Conservation (phyloP, 2,329 filamentous ascomycete genomes). For the Pestalotiopsis sp. region DNA sequence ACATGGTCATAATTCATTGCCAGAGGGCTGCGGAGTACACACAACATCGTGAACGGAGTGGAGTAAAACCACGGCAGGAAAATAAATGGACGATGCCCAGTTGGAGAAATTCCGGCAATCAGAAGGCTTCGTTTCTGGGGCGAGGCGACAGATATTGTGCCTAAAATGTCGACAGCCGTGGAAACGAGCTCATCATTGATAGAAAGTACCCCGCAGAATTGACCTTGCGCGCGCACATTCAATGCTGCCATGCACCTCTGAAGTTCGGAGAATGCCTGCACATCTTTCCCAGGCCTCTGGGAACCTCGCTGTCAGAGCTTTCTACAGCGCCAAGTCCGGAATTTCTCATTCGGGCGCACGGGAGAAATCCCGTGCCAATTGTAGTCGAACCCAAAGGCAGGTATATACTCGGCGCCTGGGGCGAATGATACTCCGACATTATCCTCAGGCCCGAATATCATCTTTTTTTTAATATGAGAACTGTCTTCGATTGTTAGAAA, state of each 20-base stretch:
- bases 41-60: not conserved
- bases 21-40: not conserved
- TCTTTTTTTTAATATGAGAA: not conserved
- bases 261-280: slow-evolving; percentile 9
- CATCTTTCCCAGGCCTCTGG: not conserved
- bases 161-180: slow-evolving; percentile 2
- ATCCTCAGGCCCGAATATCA: not conserved
- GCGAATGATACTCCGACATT: slow-evolving; percentile 4
- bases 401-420: slow-evolving; percentile 1
- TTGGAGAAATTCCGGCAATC: slow-evolving; percentile 10
- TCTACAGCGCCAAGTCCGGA: not conserved
- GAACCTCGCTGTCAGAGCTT: not conserved
- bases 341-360: slow-evolving; percentile 2
- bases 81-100: not conserved
- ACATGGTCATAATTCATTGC: not conserved
- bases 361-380: not conserved
- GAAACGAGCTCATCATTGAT: not conserved
- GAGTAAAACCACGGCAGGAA: not conserved
- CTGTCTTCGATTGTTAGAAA: not conserved
- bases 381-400: not conserved
- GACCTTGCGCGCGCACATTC: not conserved
- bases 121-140: not conserved
- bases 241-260: not conserved
- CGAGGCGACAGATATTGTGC: not conserved
- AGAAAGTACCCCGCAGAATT: not conserved